Evolutionary conservation across 208 protist genomes (phyloP).

Genomic region (Angomonas deanei): DNA sequence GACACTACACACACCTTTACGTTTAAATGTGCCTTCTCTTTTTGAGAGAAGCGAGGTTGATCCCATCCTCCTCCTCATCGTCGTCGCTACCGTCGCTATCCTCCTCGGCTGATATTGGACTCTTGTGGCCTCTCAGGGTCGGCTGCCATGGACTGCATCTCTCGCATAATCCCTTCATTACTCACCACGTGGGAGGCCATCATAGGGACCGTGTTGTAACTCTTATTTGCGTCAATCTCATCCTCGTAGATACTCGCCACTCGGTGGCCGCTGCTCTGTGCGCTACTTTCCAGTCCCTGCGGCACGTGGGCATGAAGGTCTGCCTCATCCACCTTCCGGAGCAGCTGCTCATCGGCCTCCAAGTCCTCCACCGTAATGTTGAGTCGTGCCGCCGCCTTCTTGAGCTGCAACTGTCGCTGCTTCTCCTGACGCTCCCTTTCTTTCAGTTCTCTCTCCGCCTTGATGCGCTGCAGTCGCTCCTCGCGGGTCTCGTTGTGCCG

Average conservation of each 20-base stretch:
- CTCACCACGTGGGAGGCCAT: constrained; percentile 60
- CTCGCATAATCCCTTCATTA: constrained; percentile 63
- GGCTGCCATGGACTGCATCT: constrained; percentile 65
- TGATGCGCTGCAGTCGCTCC: constrained; percentile 62
- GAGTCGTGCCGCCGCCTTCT: constrained; percentile 50
- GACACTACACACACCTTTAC: background rate
- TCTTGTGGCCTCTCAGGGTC: constrained; percentile 7
- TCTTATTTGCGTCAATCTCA: constrained; percentile 20
- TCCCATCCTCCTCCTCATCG: constrained; percentile 11
- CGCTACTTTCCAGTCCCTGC: background rate
- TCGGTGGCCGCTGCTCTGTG: background rate
- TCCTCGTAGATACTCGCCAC: constrained; percentile 11
- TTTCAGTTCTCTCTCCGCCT: constrained; percentile 60
- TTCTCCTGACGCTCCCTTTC: constrained; percentile 60
- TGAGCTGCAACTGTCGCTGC: constrained; percentile 43
- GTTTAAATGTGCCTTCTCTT: constrained; percentile 26
- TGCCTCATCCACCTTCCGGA: constrained; percentile 34
- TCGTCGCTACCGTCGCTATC: constrained; percentile 14
- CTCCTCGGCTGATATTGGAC: too few relatives aligned
- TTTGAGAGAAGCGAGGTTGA: constrained; percentile 23
- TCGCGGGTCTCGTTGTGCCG: constrained; percentile 56
- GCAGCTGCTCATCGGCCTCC: constrained; percentile 60
- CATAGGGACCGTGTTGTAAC: constrained; percentile 20
- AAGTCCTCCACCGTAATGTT: constrained; percentile 66
- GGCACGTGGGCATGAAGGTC: constrained; percentile 5